phyloP scores from a whole-genome alignment of 495 filamentous ascomycete species.

The Penicillium nucicola region DNA sequence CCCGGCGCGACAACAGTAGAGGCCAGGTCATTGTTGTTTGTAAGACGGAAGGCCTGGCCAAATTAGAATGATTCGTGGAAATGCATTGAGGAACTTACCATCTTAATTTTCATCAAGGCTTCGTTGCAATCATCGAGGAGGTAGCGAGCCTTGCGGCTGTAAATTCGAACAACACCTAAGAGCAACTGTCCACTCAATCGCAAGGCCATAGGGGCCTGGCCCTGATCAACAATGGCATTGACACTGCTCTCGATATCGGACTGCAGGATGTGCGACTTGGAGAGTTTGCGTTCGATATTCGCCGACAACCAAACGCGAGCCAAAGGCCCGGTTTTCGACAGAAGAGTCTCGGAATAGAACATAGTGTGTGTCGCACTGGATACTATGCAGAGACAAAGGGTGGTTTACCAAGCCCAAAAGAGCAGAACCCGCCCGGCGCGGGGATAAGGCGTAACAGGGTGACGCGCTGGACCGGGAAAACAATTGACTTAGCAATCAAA shows the following conservation, averaged over 20 bases:
- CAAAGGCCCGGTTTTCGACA: slow-evolving; percentile 94
- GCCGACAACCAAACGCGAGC: slow-evolving; percentile 97
- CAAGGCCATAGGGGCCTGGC: slow-evolving; percentile 91
- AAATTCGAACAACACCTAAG: slow-evolving; percentile 93
- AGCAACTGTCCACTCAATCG: slow-evolving; percentile 91
- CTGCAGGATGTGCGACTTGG: slow-evolving; percentile 89
- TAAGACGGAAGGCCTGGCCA: slow-evolving; percentile 69
- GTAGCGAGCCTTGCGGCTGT: slow-evolving; percentile 94
- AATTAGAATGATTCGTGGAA: not conserved
- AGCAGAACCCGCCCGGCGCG: slow-evolving; percentile 36
- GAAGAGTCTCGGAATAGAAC: slow-evolving; percentile 97
- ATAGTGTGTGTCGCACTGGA: slow-evolving; percentile 49
- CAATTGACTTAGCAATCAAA: slow-evolving; percentile 28
- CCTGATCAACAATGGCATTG: slow-evolving; percentile 87
- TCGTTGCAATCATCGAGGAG: slow-evolving; percentile 96
- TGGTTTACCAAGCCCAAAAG: slow-evolving; percentile 12
- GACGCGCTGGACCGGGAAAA: slow-evolving; percentile 41
- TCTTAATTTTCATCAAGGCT: slow-evolving; percentile 94
- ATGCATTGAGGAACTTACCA: slow-evolving; percentile 57
- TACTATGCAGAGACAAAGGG: slow-evolving; percentile 6
- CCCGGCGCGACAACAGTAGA: slow-evolving; percentile 63
- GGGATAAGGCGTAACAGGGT: slow-evolving; percentile 35
- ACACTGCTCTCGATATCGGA: slow-evolving; percentile 92
- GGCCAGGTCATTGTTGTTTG: slow-evolving; percentile 77
- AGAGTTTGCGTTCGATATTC: slow-evolving; percentile 95